phyloP scores from a whole-genome alignment of 2,329 filamentous ascomycete genomes.

The Fusarium sp. region DNA sequence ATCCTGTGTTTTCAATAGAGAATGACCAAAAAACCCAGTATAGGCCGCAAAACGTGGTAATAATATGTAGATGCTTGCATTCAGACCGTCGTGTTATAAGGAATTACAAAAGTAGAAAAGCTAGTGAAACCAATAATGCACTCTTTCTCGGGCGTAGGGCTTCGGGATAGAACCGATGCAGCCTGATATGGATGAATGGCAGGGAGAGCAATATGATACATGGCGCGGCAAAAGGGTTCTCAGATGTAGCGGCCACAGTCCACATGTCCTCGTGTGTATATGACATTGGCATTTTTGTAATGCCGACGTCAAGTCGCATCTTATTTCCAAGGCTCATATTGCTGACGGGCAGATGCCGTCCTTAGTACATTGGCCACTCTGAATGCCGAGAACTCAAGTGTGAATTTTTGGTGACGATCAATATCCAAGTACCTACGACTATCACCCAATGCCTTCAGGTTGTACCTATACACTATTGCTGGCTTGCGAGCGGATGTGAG shows the following conservation, averaged over 20 bases:
- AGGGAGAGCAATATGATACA: neutral
- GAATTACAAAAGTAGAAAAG: neutral
- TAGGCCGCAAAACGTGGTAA: neutral
- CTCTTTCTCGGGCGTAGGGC: constrained; percentile 35
- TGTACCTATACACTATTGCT: too few relatives aligned
- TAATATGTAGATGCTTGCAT: neutral
- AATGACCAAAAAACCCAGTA: neutral
- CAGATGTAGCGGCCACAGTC: neutral
- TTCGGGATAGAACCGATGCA: constrained; percentile 15
- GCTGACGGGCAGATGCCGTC: constrained; percentile 7
- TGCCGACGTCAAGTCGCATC: constrained; percentile 14
- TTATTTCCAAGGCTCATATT: neutral
- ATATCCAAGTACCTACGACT: too few relatives aligned
- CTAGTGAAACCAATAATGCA: constrained; percentile 18
- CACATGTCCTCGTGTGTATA: neutral
- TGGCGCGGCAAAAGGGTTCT: neutral
- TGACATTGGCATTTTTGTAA: neutral
- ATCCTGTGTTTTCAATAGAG: neutral
- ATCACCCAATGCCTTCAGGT: neutral
- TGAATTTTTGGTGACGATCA: constrained; percentile 22
- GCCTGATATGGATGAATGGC: constrained; percentile 8
- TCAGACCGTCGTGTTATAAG: neutral
- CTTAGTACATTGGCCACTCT: constrained; percentile 17
- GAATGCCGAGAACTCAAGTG: constrained; percentile 21
- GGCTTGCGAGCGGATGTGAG: constrained; percentile 17